Evolutionary conservation across 371 early-diverging fungal species (phyloP), one percentile per base, ranked within the genome.

Genomic region (Mortierella sp.): DNA sequence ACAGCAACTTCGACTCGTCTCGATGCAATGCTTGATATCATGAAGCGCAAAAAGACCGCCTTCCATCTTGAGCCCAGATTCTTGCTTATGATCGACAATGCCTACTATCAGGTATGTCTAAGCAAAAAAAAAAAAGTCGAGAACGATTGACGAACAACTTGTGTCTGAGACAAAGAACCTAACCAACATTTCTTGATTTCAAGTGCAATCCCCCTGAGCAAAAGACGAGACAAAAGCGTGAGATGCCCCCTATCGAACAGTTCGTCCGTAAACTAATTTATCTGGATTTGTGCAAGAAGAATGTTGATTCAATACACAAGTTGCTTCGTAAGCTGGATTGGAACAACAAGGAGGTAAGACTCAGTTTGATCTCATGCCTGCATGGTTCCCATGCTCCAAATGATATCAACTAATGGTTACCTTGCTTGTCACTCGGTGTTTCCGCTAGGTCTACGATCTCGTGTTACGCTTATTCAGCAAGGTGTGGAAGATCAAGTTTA

Each of bases 401-500:
- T n/a, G n/a, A n/a, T n/a, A n/a, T n/a, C n/a, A n/a, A n/a, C n/a
- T n/a, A n/a, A n/a, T n/a, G 14, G 39, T 14, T 39, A 13, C 16
- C 45, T 43, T 19, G 13, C 45, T 16, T 19, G 13, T 3, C 16
- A 23, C 48, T 24, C 48, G n/a, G 10, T 26, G 5, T 45, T 24
- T 61, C n/a, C n/a, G 13, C 50, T 43, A 72, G 67, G 46, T 64
- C 31, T 79, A 70, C 52, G 64, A 64, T 38, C 63, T 61, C 18
- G 64, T 83, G 6, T 49, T 82, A 13, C 73, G 86, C 45, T 67
- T 86, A 24, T 97, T 98, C 64, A 85, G 87, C 66, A 97, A 98
- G 69, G 81, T 94, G 21, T 96, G 96, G 95, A 96, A 97, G 78
- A 84, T 97, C 67, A 95, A 95, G 76, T 94, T 89, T 76, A 87